Evolutionary conservation across 768 basidiomycete genomes (phyloP), one percentile per base, ranked within the genome.

Genomic region (Leucocoprinus sp.): DNA sequence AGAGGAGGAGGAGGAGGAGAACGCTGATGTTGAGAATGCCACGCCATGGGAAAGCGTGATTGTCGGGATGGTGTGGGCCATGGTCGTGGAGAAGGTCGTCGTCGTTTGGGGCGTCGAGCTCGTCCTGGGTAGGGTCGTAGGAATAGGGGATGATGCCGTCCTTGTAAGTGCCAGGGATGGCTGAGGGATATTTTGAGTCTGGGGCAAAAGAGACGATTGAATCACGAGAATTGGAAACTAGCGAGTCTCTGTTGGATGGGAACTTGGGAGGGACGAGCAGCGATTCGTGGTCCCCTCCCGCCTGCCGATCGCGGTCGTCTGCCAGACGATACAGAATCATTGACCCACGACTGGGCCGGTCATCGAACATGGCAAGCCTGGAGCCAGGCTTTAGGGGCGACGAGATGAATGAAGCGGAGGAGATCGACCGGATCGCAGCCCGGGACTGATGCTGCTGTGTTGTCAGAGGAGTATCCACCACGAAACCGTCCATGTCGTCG

Each of bases 41-140:
- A 26, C 70, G 57, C 70, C 68, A 73, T 6, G 71, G 68, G 54
- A 73, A 71, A 17, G 57, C 51, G 33, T 54, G 60, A 12, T 57
- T 57, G 29, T 50, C 43, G 33, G 53, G 40, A 37, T 60, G 52
- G 38, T 57, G 49, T 6, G 57, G 43, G 12, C 54, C 61, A 22
- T 72, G 79, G 48, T 84, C 80, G 56, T 93, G 86, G 27, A 93
- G 60, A 17, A 75, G 58, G 56, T 93, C 91, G 55, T 92, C 90
- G 12, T 82, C 82, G 57, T 86, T 84, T 1, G 67, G 64, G 0
- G 68, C 72, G n/a, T 71, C 70, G 48, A 70, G 60, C 51, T 70
- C 65, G 54, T 86, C 84, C 14, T 65, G 28, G 3, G 64, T 66
- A 0, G 84, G 85, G 54, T 86, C 83, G 55, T 83, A 86, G 9